A percentile compares a stretch with the other conserved stretches of the same genome.
Conservation (phyloP, 139 green algal species). For the Astrephomene gubernaculifera region DNA sequence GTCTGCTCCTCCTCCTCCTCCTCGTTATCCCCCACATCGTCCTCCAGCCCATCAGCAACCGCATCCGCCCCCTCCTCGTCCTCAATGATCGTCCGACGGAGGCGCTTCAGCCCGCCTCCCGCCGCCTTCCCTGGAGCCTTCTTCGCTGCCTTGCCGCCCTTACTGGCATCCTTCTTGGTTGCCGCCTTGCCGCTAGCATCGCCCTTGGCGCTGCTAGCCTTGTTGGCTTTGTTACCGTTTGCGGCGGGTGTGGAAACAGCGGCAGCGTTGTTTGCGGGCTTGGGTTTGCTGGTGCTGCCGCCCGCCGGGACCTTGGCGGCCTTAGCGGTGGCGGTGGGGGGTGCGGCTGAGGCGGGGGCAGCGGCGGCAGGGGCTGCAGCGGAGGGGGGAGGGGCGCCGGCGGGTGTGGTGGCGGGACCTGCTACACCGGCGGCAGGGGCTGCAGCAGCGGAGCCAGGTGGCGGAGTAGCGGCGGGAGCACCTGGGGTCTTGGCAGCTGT, state of each 20-base stretch:
- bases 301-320: neutral
- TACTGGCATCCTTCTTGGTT: too few relatives aligned
- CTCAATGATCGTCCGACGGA: slow-evolving; percentile 20
- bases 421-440: too few relatives aligned
- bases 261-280: neutral
- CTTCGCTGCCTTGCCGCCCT: too few relatives aligned
- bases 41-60: slow-evolving; percentile 34
- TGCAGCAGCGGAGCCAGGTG: neutral
- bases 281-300: slow-evolving; percentile 19
- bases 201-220: slow-evolving; percentile 16
- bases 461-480: neutral
- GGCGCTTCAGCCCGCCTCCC: slow-evolving; percentile 8
- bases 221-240: too few relatives aligned
- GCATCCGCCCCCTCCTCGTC: slow-evolving; percentile 41
- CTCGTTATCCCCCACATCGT: slow-evolving; percentile 37
- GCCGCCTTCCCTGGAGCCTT: neutral
- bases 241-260: too few relatives aligned
- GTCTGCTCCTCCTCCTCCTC: neutral
- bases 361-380: too few relatives aligned
- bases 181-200: neutral
- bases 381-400: neutral
- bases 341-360: neutral
- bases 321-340: too few relatives aligned
- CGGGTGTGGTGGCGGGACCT: neutral
- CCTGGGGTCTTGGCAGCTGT: slow-evolving; percentile 7